Evolutionary conservation across 495 filamentous ascomycete genomes (phyloP).

Genomic region (Xylaria castorea): DNA sequence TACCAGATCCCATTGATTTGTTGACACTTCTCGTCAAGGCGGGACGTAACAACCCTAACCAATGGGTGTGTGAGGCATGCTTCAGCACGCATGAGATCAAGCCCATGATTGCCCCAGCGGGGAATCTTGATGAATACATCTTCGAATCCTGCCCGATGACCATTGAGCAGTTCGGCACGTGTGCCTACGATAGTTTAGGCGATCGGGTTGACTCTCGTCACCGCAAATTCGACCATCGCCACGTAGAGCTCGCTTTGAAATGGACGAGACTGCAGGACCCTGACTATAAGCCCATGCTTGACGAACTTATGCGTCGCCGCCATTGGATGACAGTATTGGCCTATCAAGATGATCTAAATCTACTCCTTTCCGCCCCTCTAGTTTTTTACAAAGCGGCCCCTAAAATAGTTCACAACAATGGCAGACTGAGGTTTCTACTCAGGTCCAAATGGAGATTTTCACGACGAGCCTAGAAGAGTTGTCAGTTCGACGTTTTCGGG

Average conservation of each 20-base stretch:
- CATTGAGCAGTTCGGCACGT: neutral
- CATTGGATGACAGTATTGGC: neutral
- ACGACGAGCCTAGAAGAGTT: neutral
- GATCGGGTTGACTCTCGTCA: neutral
- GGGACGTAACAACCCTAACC: neutral
- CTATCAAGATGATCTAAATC: neutral
- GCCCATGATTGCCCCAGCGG: neutral
- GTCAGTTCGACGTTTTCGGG: neutral
- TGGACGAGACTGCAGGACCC: neutral
- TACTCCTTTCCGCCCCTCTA: neutral
- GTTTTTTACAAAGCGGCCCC: neutral
- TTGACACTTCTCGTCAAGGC: neutral
- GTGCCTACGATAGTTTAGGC: neutral
- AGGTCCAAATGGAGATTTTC: neutral
- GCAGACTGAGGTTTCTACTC: neutral
- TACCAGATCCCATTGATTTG: neutral
- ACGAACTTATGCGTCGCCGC: neutral
- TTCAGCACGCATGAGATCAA: neutral
- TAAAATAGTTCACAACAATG: neutral
- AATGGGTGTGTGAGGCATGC: neutral
- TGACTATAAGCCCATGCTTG: neutral
- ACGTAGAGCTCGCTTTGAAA: neutral
- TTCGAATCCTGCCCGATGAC: neutral
- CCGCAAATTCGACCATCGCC: neutral
- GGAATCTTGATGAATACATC: neutral